These are phyloP conservation scores for Kalmanozyma brasiliensis DNA, from an alignment of 1,284 basidiomycete genomes.

Conservation along the genomic window DNA sequence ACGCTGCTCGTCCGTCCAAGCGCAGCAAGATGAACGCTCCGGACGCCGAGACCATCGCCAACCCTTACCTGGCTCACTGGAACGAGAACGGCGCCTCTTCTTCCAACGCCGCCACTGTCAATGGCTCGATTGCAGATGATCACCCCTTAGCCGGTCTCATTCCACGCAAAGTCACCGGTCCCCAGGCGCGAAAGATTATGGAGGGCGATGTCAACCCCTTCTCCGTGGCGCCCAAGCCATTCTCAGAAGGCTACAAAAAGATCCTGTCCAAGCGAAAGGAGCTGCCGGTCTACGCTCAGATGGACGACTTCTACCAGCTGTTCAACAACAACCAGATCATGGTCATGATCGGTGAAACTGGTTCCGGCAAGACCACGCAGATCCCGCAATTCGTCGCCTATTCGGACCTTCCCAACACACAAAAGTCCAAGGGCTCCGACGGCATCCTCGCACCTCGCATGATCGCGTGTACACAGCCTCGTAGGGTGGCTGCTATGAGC, in stretches of 20 bases:
- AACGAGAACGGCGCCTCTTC: slow-evolving; percentile 26
- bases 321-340: slow-evolving; percentile 89
- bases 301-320: slow-evolving; percentile 89
- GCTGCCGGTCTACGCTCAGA: slow-evolving; percentile 90
- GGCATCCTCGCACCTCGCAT: slow-evolving; percentile 78
- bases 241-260: slow-evolving; percentile 83
- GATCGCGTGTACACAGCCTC: slow-evolving; percentile 96
- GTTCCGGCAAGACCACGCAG: slow-evolving; percentile 98
- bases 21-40: slow-evolving; percentile 48
- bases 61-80: slow-evolving; percentile 62
- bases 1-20: slow-evolving; percentile 44
- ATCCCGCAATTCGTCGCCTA: slow-evolving; percentile 97
- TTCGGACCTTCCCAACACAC: slow-evolving; percentile 84
- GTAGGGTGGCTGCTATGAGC: slow-evolving; percentile 96
- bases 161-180: slow-evolving; percentile 79
- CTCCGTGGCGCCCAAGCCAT: slow-evolving; percentile 72
- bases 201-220: slow-evolving; percentile 89
- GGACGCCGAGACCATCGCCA: slow-evolving; percentile 37
- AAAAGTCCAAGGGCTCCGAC: slow-evolving; percentile 54
- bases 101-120: slow-evolving; percentile 8
- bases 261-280: slow-evolving; percentile 86
- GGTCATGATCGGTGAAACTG: slow-evolving; percentile 97
- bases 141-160: slow-evolving; percentile 80
- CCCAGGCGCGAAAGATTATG: slow-evolving; percentile 79
- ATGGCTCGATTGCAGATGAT: slow-evolving; percentile 54